A percentile compares a stretch with the other conserved stretches of the same genome.
Evolutionary conservation across 2,329 filamentous ascomycete species (phyloP).

Genomic region (Cytospora paraplurivora): DNA sequence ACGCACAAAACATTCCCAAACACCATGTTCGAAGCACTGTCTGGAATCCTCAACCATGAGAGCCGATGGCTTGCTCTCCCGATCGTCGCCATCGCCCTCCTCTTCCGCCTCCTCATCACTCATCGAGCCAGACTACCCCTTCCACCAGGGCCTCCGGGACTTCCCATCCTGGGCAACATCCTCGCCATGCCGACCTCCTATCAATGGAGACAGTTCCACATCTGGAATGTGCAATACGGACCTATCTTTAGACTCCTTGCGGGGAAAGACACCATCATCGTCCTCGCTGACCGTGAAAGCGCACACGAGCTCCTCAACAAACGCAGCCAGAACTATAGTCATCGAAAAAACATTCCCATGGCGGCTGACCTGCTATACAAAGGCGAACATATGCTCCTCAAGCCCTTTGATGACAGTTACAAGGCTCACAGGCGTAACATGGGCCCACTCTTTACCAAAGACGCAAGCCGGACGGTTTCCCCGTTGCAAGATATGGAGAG

Average conservation of each 20-base stretch:
- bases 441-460: conserved; percentile 31
- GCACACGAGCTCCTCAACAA: conserved; percentile 45
- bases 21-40: not conserved
- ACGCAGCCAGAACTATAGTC: conserved; percentile 41
- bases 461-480: not conserved
- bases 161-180: conserved; percentile 37
- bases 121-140: conserved; percentile 3
- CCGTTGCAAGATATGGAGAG: conserved; percentile 5
- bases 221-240: conserved; percentile 41
- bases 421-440: conserved; percentile 15
- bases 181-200: conserved; percentile 37
- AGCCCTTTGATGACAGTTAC: conserved; percentile 32
- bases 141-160: conserved; percentile 13
- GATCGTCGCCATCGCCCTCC: not conserved
- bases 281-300: conserved; percentile 43
- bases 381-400: conserved; percentile 34
- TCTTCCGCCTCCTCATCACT: not conserved
- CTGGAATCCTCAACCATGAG: not conserved
- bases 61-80: not conserved
- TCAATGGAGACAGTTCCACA: conserved; percentile 44
- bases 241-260: conserved; percentile 40
- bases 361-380: conserved; percentile 37
- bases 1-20: not conserved
- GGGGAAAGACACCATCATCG: conserved; percentile 38
- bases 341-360: conserved; percentile 39